A percentile compares a stretch with the other conserved stretches of the same genome.
Conservation (phyloP, 2,329 filamentous ascomycete species). For the Alternaria sp. region DNA sequence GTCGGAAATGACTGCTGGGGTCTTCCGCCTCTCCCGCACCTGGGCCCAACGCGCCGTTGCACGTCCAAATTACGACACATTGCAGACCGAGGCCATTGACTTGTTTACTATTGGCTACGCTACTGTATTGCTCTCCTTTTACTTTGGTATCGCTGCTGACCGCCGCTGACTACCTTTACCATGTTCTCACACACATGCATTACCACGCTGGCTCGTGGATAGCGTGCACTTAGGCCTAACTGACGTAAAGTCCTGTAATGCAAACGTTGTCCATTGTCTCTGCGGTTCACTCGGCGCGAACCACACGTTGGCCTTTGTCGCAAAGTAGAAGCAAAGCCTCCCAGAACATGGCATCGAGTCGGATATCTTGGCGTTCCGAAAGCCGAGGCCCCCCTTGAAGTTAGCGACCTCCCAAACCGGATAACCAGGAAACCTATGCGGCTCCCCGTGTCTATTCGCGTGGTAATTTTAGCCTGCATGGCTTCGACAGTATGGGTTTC, state of each 20-base stretch:
- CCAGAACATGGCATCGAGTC: neutral
- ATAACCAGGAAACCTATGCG: neutral
- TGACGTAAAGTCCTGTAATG: neutral
- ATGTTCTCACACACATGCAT: constrained; percentile 7
- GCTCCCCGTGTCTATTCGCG: neutral
- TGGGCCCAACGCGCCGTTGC: constrained; percentile 24
- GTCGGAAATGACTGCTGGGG: constrained; percentile 43
- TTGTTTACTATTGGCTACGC: constrained; percentile 21
- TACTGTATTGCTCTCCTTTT: constrained; percentile 3
- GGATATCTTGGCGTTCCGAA: constrained; percentile 3
- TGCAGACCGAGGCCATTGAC: constrained; percentile 27
- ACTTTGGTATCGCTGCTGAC: constrained; percentile 1
- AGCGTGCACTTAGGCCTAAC: neutral
- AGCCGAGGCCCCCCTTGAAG: constrained; percentile 1
- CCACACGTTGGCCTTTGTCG: neutral
- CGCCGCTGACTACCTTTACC: constrained; percentile 12
- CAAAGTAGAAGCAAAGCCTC: neutral
- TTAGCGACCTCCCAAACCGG: neutral
- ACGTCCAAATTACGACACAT: constrained; percentile 26
- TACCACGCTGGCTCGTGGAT: neutral
- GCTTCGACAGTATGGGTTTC: neutral
- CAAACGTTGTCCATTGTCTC: neutral
- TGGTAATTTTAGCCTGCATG: neutral
- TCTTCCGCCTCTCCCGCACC: constrained; percentile 37
- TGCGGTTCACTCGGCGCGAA: neutral